These are phyloP conservation scores for Umbellularia californica DNA, from an alignment of 164 flowering plant genomes.

Conservation along the genomic window DNA sequence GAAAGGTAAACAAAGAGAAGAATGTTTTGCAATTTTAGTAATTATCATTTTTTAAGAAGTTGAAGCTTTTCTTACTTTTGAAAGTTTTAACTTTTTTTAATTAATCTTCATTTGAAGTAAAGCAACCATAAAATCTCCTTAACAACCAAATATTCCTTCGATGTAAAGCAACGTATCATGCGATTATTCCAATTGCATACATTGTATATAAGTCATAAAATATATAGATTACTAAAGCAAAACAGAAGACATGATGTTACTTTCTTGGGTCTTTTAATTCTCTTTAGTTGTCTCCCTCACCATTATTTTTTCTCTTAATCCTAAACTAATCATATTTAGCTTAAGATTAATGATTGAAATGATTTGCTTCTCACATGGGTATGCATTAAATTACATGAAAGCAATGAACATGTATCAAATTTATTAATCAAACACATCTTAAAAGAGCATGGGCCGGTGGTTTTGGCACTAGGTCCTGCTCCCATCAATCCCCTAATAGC, in stretches of 20 bases:
- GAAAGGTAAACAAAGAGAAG: too few species aligned
- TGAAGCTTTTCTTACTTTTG: too few species aligned
- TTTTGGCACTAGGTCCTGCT: background rate
- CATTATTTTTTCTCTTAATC: background rate
- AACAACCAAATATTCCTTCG: background rate
- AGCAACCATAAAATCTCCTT: background rate
- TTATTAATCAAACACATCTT: background rate
- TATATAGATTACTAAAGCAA: background rate
- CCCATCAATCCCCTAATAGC: background rate
- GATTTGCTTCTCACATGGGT: conserved; percentile 20
- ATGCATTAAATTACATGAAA: conserved; percentile 8
- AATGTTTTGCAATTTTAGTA: too few species aligned
- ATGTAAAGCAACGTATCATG: background rate
- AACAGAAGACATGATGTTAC: background rate
- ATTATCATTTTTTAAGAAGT: too few species aligned
- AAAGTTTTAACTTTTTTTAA: too few species aligned
- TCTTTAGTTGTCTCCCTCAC: background rate
- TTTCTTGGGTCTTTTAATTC: background rate
- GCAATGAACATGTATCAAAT: conserved; percentile 7
- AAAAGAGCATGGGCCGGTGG: conserved; percentile 1
- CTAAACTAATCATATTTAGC: conserved; percentile 9
- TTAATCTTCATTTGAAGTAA: too few species aligned
- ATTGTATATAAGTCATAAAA: background rate
- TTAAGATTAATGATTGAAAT: conserved; percentile 17
- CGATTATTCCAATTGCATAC: background rate